A percentile compares a stretch with the other conserved stretches of the same genome.
These are phyloP conservation scores for Barbarea vulgaris DNA, from an alignment of 345 rosid genomes.

Conservation along the genomic window DNA sequence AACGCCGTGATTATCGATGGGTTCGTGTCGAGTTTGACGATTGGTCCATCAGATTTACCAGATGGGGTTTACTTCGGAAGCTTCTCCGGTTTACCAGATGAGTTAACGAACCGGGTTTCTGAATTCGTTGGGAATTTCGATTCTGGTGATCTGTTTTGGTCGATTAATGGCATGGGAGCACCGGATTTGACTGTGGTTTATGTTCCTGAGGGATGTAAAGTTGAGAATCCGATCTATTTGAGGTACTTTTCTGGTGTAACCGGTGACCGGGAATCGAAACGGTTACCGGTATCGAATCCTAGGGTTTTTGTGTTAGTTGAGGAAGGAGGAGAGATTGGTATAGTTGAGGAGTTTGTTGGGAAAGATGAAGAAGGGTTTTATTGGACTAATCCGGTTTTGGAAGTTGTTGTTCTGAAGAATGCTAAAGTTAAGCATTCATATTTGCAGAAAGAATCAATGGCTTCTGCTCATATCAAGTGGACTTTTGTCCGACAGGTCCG, in stretches of 20 bases:
- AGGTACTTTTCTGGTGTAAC: slow-evolving; percentile 71
- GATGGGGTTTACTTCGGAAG: slow-evolving; percentile 79
- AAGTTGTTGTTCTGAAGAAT: slow-evolving; percentile 61
- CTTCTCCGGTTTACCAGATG: slow-evolving; percentile 50
- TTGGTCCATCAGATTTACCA: slow-evolving; percentile 59
- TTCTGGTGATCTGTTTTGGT: slow-evolving; percentile 88
- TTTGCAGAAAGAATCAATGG: slow-evolving; percentile 73
- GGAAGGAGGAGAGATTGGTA: slow-evolving; percentile 77
- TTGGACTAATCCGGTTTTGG: slow-evolving; percentile 85
- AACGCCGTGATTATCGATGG: slow-evolving; percentile 70
- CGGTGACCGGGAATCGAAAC: slow-evolving; percentile 55
- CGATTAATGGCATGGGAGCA: slow-evolving; percentile 85
- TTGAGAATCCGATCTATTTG: slow-evolving; percentile 66
- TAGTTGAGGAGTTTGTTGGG: slow-evolving; percentile 73
- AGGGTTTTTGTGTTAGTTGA: slow-evolving; percentile 80
- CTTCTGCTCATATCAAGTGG: slow-evolving; percentile 89
- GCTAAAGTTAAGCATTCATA: slow-evolving; percentile 79
- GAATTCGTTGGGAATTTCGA: slow-evolving; percentile 57
- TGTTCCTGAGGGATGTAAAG: slow-evolving; percentile 78
- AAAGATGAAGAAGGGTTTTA: slow-evolving; percentile 56
- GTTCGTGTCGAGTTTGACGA: slow-evolving; percentile 54
- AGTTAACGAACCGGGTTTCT: slow-evolving; percentile 49
- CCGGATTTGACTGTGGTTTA: slow-evolving; percentile 83
- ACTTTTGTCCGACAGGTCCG: slow-evolving; percentile 80
- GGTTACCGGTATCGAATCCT: slow-evolving; percentile 83